These are phyloP conservation scores for Kwoniella newhampshirensis DNA, from an alignment of 768 basidiomycete genomes.

Conservation along the genomic window DNA sequence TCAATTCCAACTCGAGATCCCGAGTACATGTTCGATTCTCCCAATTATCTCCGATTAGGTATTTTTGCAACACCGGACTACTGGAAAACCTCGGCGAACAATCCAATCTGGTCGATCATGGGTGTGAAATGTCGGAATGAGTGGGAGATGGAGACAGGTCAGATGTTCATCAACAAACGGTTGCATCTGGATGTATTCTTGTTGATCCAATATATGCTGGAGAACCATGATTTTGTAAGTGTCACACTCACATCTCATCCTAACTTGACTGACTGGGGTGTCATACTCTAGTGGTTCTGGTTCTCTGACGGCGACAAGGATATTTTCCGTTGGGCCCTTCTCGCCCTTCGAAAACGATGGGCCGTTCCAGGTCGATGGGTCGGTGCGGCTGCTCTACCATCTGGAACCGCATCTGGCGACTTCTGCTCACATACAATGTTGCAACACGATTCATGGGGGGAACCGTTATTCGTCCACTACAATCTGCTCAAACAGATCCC, in stretches of 20 bases:
- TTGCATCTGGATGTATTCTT: conserved; percentile 55
- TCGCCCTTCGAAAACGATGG: conserved; percentile 57
- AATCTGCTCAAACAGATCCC: conserved; percentile 56
- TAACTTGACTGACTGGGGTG: not conserved
- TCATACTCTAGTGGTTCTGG: conserved; percentile 51
- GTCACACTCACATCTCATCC: not conserved
- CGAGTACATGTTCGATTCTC: conserved; percentile 54
- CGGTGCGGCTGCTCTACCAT: conserved; percentile 54
- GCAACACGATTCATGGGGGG: conserved; percentile 53
- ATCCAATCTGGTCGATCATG: conserved; percentile 55
- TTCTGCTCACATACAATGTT: conserved; percentile 44
- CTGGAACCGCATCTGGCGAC: conserved; percentile 34
- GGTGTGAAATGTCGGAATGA: conserved; percentile 57
- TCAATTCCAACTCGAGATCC: conserved; percentile 52
- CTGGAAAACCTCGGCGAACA: conserved; percentile 55
- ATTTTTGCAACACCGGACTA: conserved; percentile 54
- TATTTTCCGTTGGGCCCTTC: conserved; percentile 54
- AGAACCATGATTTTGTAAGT: conserved; percentile 50
- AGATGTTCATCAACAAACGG: conserved; percentile 56
- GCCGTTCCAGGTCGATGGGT: conserved; percentile 57
- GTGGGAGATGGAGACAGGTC: conserved; percentile 57
- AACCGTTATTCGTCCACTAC: conserved; percentile 53
- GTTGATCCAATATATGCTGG: conserved; percentile 52
- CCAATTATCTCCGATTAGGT: conserved; percentile 54
- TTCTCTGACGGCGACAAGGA: conserved; percentile 57